Evolutionary conservation across 441 rosid species (phyloP).

Genomic region (Brassica balearica): DNA sequence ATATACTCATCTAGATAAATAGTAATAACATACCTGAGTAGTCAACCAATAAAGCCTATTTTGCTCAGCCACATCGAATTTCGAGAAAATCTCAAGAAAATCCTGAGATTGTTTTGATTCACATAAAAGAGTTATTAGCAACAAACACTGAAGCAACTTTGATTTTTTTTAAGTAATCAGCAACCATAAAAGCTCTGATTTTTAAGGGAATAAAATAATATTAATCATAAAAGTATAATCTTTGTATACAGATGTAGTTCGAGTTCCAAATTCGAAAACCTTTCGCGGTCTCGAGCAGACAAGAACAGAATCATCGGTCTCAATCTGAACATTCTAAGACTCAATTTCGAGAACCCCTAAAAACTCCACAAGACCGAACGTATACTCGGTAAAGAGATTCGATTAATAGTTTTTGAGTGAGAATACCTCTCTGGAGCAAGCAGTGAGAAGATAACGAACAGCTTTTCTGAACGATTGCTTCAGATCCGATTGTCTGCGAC

Average conservation of each 20-base stretch:
- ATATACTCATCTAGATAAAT: background rate
- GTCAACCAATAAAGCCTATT: constrained; percentile 26
- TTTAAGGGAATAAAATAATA: too few relatives aligned
- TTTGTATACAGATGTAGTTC: background rate
- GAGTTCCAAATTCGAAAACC: too few relatives aligned
- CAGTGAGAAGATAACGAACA: constrained; percentile 63
- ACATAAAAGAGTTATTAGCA: background rate
- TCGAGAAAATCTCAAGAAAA: constrained; percentile 32
- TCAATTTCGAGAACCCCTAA: background rate
- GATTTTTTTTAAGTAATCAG: background rate
- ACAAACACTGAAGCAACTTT: background rate
- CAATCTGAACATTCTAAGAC: background rate
- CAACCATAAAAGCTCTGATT: background rate
- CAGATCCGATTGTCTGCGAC: constrained; percentile 55
- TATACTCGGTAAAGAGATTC: background rate
- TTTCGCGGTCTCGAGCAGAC: background rate
- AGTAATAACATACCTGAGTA: constrained; percentile 34
- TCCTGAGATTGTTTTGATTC: constrained; percentile 18
- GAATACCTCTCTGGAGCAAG: constrained; percentile 62
- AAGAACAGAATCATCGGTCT: background rate
- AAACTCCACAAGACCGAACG: background rate
- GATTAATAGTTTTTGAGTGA: background rate
- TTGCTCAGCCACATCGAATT: constrained; percentile 35
- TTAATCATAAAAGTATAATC: background rate
- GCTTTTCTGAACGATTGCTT: constrained; percentile 65